Percentiles rank a stretch among this genome's conserved stretches.
Evolutionary conservation across 805 yeast species (phyloP).

Genomic region (Lipomyces anomalus): DNA sequence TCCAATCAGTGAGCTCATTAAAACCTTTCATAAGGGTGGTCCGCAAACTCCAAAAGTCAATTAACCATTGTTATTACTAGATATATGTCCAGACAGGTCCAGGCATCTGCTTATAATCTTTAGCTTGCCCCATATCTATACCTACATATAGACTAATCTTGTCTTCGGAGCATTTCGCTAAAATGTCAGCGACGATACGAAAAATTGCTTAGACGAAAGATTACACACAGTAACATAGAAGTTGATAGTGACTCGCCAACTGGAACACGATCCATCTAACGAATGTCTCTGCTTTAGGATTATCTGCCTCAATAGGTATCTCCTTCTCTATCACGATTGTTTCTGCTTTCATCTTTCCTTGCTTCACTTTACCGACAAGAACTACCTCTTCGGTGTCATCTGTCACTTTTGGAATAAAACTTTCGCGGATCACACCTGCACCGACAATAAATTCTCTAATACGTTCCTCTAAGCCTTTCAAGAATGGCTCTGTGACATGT

Average conservation of each 20-base stretch:
- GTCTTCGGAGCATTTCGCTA: slow-evolving; percentile 11
- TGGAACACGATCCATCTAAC: slow-evolving; percentile 22
- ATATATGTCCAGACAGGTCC: slow-evolving; percentile 18
- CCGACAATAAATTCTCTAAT: slow-evolving; percentile 14
- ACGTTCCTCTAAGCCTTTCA: slow-evolving; percentile 13
- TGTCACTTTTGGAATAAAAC: background rate
- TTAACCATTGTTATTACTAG: slow-evolving; percentile 1
- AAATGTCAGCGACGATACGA: background rate
- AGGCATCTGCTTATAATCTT: slow-evolving; percentile 3
- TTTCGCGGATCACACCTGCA: background rate
- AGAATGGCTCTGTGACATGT: slow-evolving; percentile 19
- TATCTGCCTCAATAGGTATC: slow-evolving; percentile 13
- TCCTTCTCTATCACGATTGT: slow-evolving; percentile 14
- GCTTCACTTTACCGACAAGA: slow-evolving; percentile 1
- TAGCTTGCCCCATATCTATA: slow-evolving; percentile 4
- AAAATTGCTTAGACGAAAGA: background rate
- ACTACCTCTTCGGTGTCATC: background rate
- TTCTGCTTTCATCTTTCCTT: background rate
- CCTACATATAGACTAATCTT: slow-evolving; percentile 12
- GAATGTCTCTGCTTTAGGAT: slow-evolving; percentile 17
- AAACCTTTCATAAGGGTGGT: too few relatives aligned
- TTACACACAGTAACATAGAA: slow-evolving; percentile 18
- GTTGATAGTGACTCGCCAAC: slow-evolving; percentile 17
- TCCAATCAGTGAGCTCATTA: too few relatives aligned
- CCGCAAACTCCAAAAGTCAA: too few relatives aligned